A percentile compares a stretch with the other conserved stretches of the same genome.
Conservation (phyloP, 2,329 filamentous ascomycete genomes). For the Arthroderma sp. region DNA sequence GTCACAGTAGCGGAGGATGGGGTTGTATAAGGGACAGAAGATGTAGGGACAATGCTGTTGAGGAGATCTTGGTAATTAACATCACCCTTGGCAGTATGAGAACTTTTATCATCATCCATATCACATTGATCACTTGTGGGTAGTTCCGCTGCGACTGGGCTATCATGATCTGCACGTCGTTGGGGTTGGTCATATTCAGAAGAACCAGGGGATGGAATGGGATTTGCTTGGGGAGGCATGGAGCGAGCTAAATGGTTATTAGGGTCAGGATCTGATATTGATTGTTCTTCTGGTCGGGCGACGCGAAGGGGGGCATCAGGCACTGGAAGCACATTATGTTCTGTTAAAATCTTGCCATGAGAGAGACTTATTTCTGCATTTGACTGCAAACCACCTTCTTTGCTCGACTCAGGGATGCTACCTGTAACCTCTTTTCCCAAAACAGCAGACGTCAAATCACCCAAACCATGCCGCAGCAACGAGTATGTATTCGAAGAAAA, state of each 20-base stretch:
- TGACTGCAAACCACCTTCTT: conserved; percentile 14
- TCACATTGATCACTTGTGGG: conserved; percentile 8
- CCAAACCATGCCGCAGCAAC: conserved; percentile 6
- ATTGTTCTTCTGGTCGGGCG: neutral
- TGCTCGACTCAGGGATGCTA: conserved; percentile 21
- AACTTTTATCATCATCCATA: conserved; percentile 13
- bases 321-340: neutral
- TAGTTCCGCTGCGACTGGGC: too few species aligned
- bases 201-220: neutral
- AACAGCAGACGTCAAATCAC: conserved; percentile 2
- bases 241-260: neutral
- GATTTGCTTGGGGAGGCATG: conserved; percentile 1
- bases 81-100: conserved; percentile 21
- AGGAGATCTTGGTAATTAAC: conserved; percentile 37
- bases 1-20: conserved; percentile 15
- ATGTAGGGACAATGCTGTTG: conserved; percentile 32
- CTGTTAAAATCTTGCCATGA: conserved; percentile 1
- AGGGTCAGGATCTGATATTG: neutral
- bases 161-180: neutral
- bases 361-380: conserved; percentile 13
- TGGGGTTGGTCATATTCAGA: neutral
- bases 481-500: conserved; percentile 6
- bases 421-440: conserved; percentile 15
- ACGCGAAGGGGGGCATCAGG: neutral
- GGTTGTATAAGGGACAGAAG: conserved; percentile 16